Base-by-base conservation (phyloP, 1,284 basidiomycete genomes). In the Trametes sp. region DNA sequence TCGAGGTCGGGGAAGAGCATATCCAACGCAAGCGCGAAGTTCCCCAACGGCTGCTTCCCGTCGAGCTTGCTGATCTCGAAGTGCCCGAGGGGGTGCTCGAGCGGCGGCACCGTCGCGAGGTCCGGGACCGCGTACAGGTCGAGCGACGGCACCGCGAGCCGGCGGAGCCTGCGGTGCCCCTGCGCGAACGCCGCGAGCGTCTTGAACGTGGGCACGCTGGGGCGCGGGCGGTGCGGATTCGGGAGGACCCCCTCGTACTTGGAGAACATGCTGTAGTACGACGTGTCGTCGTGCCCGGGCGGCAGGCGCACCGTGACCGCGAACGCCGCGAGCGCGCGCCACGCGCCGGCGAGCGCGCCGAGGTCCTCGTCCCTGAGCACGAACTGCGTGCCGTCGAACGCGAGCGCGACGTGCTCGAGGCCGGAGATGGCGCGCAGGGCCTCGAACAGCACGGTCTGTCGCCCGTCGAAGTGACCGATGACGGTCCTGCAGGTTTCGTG, bases 281-380 rank as follows among this genome's bases (percentile, higher is more conserved):
- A n/a, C n/a, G n/a, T n/a, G n/a, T n/a, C n/a, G n/a, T n/a, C n/a
- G n/a, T n/a, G n/a, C n/a, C n/a, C n/a, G n/a, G n/a, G 44, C 31
- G 14, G 13, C 9, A 19, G 2, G 21, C 42, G 9, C 14, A 2
- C 33, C 14, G 31, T 35, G 26, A 50, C n/a, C 10, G 49, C 48
- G 33, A 59, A n/a, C 41, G 45, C 26, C 16, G 56, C 29, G n/a
- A 63, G 57, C 10, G 52, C 35, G n/a, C 57, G 61, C 53, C 61
- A 63, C 4, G 61, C 52, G 16, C 42, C 28, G 14, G 16, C 14
- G 28, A 51, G 19, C 16, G 28, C 50, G 3, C 19, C 21, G 7
- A 58, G 56, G 2, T 14, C 14, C 10, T 21, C 35, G 38, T 54
- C 51, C 0, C 14, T 5, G 10, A 62, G 16, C 29, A 36, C 23